Evolutionary conservation across 495 filamentous ascomycete genomes (phyloP), one percentile per base, ranked within the genome.

Genomic region (Talaromyces thailandensis): DNA sequence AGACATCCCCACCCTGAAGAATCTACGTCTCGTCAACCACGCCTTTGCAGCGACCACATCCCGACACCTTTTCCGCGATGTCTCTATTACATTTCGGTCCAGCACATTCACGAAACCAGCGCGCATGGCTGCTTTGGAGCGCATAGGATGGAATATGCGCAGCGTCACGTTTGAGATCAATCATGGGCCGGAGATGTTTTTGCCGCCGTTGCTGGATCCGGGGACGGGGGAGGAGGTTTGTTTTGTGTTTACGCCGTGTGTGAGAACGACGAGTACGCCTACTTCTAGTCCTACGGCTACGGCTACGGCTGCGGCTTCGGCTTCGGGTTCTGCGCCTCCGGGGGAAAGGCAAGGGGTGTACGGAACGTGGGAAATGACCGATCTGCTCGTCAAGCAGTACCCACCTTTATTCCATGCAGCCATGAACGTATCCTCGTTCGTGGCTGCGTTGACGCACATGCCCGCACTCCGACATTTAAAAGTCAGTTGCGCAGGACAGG

Each of bases 381-480:
- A 91, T 68, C 74, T 92, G 53, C 79, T 93, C 40, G 86, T 89
- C 37, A 82, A 88, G 66, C 90, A 93, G 70, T 93, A 91, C 66
- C 86, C 88, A 37, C 87, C 90, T 6, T 73, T 93, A 6, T 94
- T 93, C 75, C 90, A 93, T 66, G 86, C 89, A 4, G 89, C 90
- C n/a, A 90, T 88, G 55, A 91, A 94, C 66, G 84, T 92, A 12
- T 80, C 87, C 5, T 85, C 88, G 35, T 92, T 93, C 75, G 84
- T 92, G 28, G 78, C 80, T 58, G 87, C 88, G 51, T 81, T 93
- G 65, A 78, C 80, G 18, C 70, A 81, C 43, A 71, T 92, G 62
- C 74, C 81, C 31, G 83, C 82, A 66, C 78, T 94, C 65, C 76
- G 81, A 43, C 88, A 90, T 68, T 76, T 92, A 58, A 83, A 81